Percentiles rank a stretch among this genome's conserved stretches.
These are phyloP conservation scores for Wickerhamiella kurtzmanii DNA, from an alignment of 805 yeast genomes.

Conservation along the genomic window DNA sequence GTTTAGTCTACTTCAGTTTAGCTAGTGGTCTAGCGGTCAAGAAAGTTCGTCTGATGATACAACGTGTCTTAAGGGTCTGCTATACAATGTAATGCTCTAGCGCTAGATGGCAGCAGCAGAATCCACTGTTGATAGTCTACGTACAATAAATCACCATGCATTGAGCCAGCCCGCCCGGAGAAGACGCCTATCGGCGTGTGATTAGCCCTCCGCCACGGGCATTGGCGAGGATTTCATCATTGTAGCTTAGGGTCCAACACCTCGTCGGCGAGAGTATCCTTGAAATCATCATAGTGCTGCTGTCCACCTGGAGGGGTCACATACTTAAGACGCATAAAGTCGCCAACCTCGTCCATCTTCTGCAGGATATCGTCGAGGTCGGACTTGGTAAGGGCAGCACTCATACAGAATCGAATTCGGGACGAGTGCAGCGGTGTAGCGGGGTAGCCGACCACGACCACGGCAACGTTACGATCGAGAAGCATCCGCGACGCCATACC, in stretches of 20 bases:
- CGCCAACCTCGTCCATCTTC: constrained; percentile 17
- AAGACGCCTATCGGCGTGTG: too few species aligned
- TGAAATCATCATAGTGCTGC: constrained; percentile 19
- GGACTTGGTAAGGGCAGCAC: constrained; percentile 82
- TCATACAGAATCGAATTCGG: constrained; percentile 85
- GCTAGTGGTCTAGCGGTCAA: too few species aligned
- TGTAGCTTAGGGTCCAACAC: constrained; percentile 20
- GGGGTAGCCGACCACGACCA: constrained; percentile 94
- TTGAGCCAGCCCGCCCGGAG: too few species aligned
- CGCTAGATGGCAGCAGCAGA: too few species aligned
- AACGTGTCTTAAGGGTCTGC: too few species aligned
- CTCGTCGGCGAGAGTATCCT: constrained; percentile 20
- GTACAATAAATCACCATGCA: too few species aligned
- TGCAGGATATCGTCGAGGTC: constrained; percentile 51
- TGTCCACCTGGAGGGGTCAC: constrained; percentile 14
- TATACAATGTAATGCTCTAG: too few species aligned
- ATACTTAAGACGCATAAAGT: constrained; percentile 15
- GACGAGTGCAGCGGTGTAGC: constrained; percentile 88
- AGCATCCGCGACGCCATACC: constrained; percentile 79
- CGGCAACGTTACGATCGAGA: constrained; percentile 70
- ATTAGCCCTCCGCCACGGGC: too few species aligned
- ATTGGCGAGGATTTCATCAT: background rate
- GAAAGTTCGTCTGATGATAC: too few species aligned
- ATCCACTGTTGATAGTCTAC: too few species aligned
- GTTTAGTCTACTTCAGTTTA: too few species aligned